These are phyloP conservation scores for Claviceps paspali DNA, from an alignment of 2,329 filamentous ascomycete species.

Conservation along the genomic window DNA sequence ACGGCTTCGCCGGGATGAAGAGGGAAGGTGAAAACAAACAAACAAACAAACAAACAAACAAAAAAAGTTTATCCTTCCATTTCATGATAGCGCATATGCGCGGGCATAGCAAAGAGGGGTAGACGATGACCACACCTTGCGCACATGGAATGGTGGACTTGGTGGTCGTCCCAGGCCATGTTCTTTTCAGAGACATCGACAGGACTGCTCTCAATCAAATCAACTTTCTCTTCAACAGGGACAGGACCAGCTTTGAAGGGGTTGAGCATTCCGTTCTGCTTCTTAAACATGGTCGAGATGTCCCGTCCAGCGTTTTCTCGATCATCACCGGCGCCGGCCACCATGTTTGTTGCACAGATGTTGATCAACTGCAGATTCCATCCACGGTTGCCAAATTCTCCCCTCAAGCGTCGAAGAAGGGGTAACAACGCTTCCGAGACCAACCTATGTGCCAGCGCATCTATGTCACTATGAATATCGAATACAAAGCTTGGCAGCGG, in stretches of 20 bases:
- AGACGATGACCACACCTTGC: constrained; percentile 36
- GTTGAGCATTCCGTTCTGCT: constrained; percentile 52
- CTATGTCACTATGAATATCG: constrained; percentile 39
- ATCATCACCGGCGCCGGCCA: constrained; percentile 34
- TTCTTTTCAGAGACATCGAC: constrained; percentile 10
- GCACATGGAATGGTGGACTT: constrained; percentile 20
- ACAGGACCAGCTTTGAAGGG: constrained; percentile 44
- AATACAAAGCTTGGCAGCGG: constrained; percentile 64
- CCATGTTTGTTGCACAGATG: constrained; percentile 77
- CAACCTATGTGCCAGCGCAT: constrained; percentile 49
- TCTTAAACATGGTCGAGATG: constrained; percentile 69
- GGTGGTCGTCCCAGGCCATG: constrained; percentile 15
- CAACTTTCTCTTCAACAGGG: constrained; percentile 8
- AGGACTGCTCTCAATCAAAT: constrained; percentile 13
- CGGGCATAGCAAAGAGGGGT: constrained; percentile 41
- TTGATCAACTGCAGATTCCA: constrained; percentile 82
- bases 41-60: no score
- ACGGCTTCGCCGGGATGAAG: no score
- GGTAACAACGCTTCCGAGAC: constrained; percentile 53
- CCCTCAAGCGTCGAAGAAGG: constrained; percentile 61
- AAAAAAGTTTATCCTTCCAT: constrained; percentile 10
- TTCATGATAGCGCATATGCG: constrained; percentile 30
- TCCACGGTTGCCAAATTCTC: constrained; percentile 42
- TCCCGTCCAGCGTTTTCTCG: constrained; percentile 50
- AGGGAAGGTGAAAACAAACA: no score